Base-by-base conservation (phyloP, 306 rosid genomes). In the Potentilla sterilis region DNA sequence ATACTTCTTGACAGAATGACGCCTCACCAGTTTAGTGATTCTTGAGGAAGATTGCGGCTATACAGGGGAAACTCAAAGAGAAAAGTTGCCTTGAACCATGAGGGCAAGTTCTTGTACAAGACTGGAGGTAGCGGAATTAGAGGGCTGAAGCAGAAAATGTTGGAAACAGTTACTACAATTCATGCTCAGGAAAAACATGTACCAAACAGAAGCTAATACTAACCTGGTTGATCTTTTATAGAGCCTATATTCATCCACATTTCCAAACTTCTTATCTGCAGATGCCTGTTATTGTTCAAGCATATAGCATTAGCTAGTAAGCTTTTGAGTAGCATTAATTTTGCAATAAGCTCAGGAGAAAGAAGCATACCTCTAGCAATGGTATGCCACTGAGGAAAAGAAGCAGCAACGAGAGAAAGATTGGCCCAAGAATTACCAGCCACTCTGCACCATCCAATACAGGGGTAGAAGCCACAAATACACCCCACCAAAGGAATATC, bases 401-500 rank as follows among this genome's bases (percentile, higher is more conserved):
- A 86, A 96, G 99, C 87, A 96, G 81, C 81, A 90, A 48, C 10
- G 98, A 88, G 76, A 92, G 90, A 77, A 96, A 90, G 84, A 83
- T 73, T 21, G 99, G 98, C 32, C 97, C 99, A 51, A 89, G 51
- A 73, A 96, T 83, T 57, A 90, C 99, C 67, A 92, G 87, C 99
- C 98, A 92, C 85, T 96, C 98, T 74, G 89, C 93, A 67, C 86
- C 96, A 64, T 82, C 54, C 51, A 96, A 80, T 76, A 86, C 82
- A 46, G 98, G 96, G 15, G 89, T 77, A 79, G 99, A 85, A 75
- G 92, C 97, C 80, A 95, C 87, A 80, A 92, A 95, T 47, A 95
- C 78, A 76, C 99, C 99, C 99, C 99, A 95, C 99, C 99, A 95
- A 51, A 95, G 96, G 61, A 90, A 81, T 75, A 95, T 88, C 99